A percentile compares a stretch with the other conserved stretches of the same genome.
phyloP scores from a whole-genome alignment of 2,329 filamentous ascomycete species.

The Cercospora sesami region DNA sequence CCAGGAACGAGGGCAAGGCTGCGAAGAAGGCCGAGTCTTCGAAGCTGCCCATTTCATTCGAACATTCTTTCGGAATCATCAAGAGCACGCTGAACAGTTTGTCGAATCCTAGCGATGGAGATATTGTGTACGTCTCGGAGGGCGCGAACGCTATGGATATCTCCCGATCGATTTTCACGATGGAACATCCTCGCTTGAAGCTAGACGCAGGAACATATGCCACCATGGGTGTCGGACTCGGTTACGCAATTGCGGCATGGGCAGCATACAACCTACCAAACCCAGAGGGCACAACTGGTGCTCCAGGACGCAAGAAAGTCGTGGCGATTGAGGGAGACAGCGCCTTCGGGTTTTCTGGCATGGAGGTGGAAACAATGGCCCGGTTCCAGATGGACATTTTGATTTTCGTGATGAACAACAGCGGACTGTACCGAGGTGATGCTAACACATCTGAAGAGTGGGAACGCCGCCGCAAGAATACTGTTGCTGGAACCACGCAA shows the following conservation, averaged over 20 bases:
- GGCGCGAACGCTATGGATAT: conserved; percentile 64
- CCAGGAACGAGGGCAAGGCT: conserved; percentile 52
- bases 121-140: conserved; percentile 58
- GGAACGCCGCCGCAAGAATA: conserved; percentile 48
- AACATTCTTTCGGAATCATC: conserved; percentile 55
- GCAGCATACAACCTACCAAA: conserved; percentile 54
- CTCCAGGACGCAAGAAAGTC: conserved; percentile 50
- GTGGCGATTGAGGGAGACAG: conserved; percentile 58
- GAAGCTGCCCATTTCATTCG: conserved; percentile 52
- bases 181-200: conserved; percentile 56
- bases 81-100: conserved; percentile 51
- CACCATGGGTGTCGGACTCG: conserved; percentile 61
- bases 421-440: conserved; percentile 45
- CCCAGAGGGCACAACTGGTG: conserved; percentile 39
- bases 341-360: conserved; percentile 57
- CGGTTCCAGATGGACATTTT: conserved; percentile 55
- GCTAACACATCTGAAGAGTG: conserved; percentile 45
- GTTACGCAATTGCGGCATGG: conserved; percentile 58
- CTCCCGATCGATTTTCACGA: conserved; percentile 55
- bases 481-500: conserved; percentile 36
- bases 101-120: conserved; percentile 48
- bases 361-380: conserved; percentile 60
- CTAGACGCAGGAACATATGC: conserved; percentile 61
- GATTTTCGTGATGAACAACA: conserved; percentile 49
- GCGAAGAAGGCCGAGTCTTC: conserved; percentile 45